Base-by-base conservation (phyloP, 805 yeast genomes). In the Schizosaccharomyces cryophilus region DNA sequence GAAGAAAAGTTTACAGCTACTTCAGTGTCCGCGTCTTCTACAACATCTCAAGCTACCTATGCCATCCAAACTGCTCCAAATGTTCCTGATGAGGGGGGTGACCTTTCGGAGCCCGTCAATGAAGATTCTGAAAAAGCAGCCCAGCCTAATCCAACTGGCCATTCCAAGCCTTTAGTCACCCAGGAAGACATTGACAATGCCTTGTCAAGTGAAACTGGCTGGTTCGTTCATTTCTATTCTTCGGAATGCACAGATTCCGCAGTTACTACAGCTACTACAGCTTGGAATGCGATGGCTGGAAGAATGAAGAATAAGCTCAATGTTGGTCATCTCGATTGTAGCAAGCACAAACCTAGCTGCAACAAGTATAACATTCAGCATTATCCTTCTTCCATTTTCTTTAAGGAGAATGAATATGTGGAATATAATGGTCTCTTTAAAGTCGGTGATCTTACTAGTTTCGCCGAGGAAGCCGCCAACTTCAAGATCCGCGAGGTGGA, bases 261-360 rank as follows among this genome's bases (percentile, higher is more conserved):
- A 19, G 66, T 65, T 6, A 66, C 74, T 69, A 70, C 66, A 6
- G 66, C 74, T 69, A 70, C 66, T 7, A 70, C 72, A 5, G 71
- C 69, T 17, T 74, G 75, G 74, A 64, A 62, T 17, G 66, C 69
- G 61, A 65, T 72, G 58, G 75, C 77, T 7, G 60, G 61, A 15
- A 58, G 63, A 51, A 64, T 67, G 62, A 64, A 66, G 61, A 71
- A 72, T 40, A 59, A 63, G 59, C 64, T 74, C 58, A 72, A 73
- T 61, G 67, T 74, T 17, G 77, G 73, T 17, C 73, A 71, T 42
- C 71, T 74, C 51, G 70, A 74, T 65, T 74, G 77, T 61, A 72
- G 71, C 56, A 66, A 61, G 42, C 66, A 72, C 54, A 54, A 62
- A 21, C 61, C 65, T 31, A 64, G 71, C 11, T 74, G 77, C 65